These are phyloP conservation scores for Linnemannia schmuckeri DNA, from an alignment of 192 early-diverging fungal genomes.

Conservation along the genomic window DNA sequence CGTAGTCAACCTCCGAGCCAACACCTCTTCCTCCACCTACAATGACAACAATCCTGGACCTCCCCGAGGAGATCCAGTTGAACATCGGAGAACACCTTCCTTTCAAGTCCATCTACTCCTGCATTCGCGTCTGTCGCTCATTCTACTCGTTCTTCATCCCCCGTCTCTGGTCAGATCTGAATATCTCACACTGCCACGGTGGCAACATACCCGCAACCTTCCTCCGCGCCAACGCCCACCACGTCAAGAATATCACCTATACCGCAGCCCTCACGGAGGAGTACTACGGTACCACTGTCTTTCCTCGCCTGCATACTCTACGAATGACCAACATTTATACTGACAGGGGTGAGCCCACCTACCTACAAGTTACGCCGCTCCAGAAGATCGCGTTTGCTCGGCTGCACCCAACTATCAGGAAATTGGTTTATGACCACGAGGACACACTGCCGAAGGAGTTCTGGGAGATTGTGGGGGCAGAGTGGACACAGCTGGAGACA, in stretches of 20 bases:
- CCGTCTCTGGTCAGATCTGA: background rate
- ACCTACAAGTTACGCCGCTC: background rate
- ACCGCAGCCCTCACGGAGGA: background rate
- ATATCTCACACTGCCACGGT: too few species aligned
- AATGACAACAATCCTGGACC: background rate
- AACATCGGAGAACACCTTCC: background rate
- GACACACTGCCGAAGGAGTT: background rate
- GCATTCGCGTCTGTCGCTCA: background rate
- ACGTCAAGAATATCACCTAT: background rate
- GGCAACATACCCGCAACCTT: too few species aligned
- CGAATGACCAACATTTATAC: too few species aligned
- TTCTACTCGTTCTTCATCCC: background rate
- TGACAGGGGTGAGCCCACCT: too few species aligned
- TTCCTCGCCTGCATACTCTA: background rate
- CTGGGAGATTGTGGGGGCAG: too few species aligned
- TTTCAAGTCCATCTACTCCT: background rate
- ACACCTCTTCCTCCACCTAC: too few species aligned
- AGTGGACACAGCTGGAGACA: background rate
- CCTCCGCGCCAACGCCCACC: background rate
- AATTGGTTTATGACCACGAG: background rate
- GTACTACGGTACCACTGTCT: background rate
- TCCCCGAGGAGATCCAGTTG: background rate
- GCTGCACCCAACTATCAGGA: background rate
- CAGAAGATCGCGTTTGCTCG: background rate
- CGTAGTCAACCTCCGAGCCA: too few species aligned